phyloP scores from a whole-genome alignment of 495 filamentous ascomycete genomes.

The Neurospora sp. region DNA sequence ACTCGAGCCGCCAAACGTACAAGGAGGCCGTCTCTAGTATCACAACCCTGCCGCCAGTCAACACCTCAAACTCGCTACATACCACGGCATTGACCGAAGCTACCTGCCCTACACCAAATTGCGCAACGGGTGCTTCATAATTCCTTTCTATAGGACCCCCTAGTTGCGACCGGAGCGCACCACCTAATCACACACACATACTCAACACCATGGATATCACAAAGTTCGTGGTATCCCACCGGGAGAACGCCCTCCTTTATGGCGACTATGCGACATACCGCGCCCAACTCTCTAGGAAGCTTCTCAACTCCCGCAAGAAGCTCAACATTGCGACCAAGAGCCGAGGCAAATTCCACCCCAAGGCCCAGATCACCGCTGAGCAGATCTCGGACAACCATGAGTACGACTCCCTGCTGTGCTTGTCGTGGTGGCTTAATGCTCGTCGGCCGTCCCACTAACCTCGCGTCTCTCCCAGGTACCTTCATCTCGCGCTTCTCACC shows the following conservation, averaged over 20 bases:
- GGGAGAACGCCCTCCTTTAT: slow-evolving; percentile 72
- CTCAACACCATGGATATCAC: slow-evolving; percentile 76
- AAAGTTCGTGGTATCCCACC: slow-evolving; percentile 60
- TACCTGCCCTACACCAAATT: neutral
- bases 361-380: slow-evolving; percentile 59
- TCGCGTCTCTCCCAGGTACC: slow-evolving; percentile 45
- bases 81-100: neutral
- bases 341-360: slow-evolving; percentile 72
- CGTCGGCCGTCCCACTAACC: neutral
- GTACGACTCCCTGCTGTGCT: slow-evolving; percentile 37
- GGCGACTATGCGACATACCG: slow-evolving; percentile 87
- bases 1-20: neutral
- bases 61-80: neutral
- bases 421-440: neutral
- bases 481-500: slow-evolving; percentile 68
- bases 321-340: slow-evolving; percentile 72
- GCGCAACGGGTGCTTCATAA: neutral
- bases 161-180: neutral
- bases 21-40: neutral
- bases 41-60: neutral
- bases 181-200: neutral
- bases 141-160: neutral
- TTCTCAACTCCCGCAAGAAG: slow-evolving; percentile 77
- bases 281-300: slow-evolving; percentile 63
- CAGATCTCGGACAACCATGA: slow-evolving; percentile 68